phyloP scores from a whole-genome alignment of 768 basidiomycete species.

The Amanita fuliginea region DNA sequence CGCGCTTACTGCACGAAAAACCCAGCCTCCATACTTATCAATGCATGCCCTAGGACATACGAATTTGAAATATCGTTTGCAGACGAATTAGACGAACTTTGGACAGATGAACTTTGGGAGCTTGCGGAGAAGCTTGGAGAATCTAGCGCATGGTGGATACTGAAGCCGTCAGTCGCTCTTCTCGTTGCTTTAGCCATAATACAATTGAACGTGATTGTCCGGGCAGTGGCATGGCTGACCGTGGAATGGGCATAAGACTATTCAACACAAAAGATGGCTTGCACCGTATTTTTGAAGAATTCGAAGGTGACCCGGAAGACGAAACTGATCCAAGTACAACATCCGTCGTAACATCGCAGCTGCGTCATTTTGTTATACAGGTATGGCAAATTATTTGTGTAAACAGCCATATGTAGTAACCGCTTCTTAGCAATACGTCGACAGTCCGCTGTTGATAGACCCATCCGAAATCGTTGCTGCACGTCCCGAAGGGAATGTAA shows the following conservation, averaged over 20 bases:
- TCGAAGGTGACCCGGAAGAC: conserved; percentile 46
- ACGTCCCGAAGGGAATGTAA: neutral
- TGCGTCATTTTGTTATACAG: conserved; percentile 95
- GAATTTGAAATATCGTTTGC: conserved; percentile 80
- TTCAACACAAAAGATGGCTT: conserved; percentile 73
- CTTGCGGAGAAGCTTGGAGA: conserved; percentile 51
- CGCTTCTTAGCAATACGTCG: conserved; percentile 67
- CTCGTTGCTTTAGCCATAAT: conserved; percentile 1
- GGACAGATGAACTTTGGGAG: conserved; percentile 90
- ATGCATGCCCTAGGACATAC: conserved; percentile 64
- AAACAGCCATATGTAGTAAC: conserved; percentile 1
- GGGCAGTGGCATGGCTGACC: conserved; percentile 78
- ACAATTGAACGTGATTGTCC: neutral
- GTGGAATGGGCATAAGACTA: conserved; percentile 88
- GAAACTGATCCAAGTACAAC: conserved; percentile 32
- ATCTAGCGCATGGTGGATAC: conserved; percentile 70
- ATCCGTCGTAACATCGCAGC: conserved; percentile 69
- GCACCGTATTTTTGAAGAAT: conserved; percentile 65
- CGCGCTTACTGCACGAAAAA: conserved; percentile 65
- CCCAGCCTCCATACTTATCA: conserved; percentile 41
- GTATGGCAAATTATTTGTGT: conserved; percentile 24
- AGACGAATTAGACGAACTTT: conserved; percentile 91
- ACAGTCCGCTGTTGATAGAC: conserved; percentile 68
- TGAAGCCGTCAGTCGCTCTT: conserved; percentile 60
- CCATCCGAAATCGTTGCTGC: conserved; percentile 33